Conservation (phyloP, 225 moss, liverwort and hornwort genomes). For the Takakia lepidozioides region DNA sequence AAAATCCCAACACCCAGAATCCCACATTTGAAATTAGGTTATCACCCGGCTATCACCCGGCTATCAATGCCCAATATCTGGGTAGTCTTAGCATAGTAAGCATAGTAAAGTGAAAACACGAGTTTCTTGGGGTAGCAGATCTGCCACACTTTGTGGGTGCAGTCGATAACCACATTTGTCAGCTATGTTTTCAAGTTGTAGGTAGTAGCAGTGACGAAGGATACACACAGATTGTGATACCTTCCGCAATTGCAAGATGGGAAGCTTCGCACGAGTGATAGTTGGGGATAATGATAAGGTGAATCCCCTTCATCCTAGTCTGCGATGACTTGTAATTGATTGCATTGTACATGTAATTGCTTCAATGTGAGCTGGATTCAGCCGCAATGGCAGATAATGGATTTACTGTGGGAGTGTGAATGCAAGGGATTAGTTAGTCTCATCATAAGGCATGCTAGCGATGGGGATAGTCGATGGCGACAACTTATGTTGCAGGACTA, state of each 20-base stretch:
- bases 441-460: slow-evolving; percentile 1
- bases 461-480: neutral
- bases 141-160: slow-evolving; percentile 7
- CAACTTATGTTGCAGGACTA: slow-evolving; percentile 1
- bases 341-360: neutral
- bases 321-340: neutral
- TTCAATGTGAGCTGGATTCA: neutral
- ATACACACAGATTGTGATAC: neutral
- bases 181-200: neutral
- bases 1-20: too few species aligned
- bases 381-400: neutral
- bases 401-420: neutral
- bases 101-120: neutral
- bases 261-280: neutral
- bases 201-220: too few species aligned
- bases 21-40: too few species aligned
- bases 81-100: neutral
- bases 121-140: slow-evolving; percentile 1
- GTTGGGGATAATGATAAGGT: too few species aligned
- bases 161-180: neutral
- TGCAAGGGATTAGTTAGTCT: neutral
- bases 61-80: too few species aligned
- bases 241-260: neutral
- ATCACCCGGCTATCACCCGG: too few species aligned
- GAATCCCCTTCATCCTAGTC: neutral